These are phyloP conservation scores for Choanephora cucurbitarum DNA, from an alignment of 371 early-diverging fungal genomes.

Conservation along the genomic window DNA sequence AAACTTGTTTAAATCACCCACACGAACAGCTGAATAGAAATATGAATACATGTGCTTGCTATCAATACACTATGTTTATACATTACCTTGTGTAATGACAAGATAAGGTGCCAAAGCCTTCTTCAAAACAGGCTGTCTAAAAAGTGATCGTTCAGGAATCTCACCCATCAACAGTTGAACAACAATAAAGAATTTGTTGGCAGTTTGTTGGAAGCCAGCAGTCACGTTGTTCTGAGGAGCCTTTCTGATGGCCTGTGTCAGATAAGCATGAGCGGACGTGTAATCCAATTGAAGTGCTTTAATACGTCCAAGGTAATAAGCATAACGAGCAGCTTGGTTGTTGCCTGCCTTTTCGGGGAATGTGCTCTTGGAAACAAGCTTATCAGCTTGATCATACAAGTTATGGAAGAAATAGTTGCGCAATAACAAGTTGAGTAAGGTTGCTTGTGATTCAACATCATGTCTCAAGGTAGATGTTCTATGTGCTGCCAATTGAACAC, in stretches of 20 bases:
- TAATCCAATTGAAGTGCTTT: conserved; percentile 97
- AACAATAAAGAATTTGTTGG: conserved; percentile 90
- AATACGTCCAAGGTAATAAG: conserved; percentile 94
- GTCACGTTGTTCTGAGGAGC: conserved; percentile 86
- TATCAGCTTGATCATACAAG: conserved; percentile 95
- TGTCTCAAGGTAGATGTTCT: conserved; percentile 89
- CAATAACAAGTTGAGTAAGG: conserved; percentile 85
- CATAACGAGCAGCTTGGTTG: conserved; percentile 92
- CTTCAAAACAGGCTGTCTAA: conserved; percentile 83
- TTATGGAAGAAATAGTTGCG: conserved; percentile 92
- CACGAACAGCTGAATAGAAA: conserved; percentile 77
- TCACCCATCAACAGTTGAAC: conserved; percentile 97
- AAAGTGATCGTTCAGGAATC: conserved; percentile 92
- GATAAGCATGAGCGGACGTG: conserved; percentile 81
- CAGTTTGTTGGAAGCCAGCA: conserved; percentile 95
- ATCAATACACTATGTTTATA: background rate
- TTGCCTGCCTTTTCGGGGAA: conserved; percentile 93
- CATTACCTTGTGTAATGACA: conserved; percentile 82
- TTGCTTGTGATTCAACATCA: conserved; percentile 88
- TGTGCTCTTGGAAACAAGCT: conserved; percentile 87
- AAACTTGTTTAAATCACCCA: conserved; percentile 93
- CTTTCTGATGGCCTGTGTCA: conserved; percentile 94
- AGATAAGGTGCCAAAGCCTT: conserved; percentile 90
- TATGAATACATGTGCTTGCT: too few species aligned
- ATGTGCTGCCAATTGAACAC: conserved; percentile 78